Conservation (phyloP, 768 basidiomycete species). For the Russula dissimulans region DNA sequence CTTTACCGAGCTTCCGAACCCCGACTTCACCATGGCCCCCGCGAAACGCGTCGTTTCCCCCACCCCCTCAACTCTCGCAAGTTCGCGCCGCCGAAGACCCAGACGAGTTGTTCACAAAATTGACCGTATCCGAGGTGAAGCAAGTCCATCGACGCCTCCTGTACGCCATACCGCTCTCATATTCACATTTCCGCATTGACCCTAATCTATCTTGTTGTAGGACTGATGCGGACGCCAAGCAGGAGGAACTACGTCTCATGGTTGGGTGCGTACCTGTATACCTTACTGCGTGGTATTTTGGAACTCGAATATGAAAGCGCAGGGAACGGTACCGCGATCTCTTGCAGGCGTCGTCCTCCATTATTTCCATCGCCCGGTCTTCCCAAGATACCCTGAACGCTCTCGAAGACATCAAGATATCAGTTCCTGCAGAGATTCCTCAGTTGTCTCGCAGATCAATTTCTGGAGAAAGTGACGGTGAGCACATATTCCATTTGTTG, state of each 20-base stretch:
- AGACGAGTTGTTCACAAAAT: conserved; percentile 65
- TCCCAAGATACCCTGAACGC: conserved; percentile 56
- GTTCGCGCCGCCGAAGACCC: conserved; percentile 35
- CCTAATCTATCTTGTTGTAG: conserved; percentile 4
- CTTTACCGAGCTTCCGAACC: conserved; percentile 5
- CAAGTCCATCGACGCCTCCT: conserved; percentile 56
- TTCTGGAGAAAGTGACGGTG: conserved; percentile 17
- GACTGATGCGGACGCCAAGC: conserved; percentile 72
- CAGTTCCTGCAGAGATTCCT: conserved; percentile 31
- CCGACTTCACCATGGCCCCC: conserved; percentile 17
- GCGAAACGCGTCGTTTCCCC: conserved; percentile 3
- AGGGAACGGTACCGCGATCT: conserved; percentile 89
- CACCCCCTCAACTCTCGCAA: neutral
- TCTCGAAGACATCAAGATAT: conserved; percentile 50
- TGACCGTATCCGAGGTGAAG: conserved; percentile 65
- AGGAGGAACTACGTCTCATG: conserved; percentile 82
- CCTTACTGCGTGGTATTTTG: conserved; percentile 9
- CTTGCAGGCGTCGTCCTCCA: conserved; percentile 77
- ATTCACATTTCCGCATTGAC: neutral
- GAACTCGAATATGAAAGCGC: conserved; percentile 43
- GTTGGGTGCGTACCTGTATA: conserved; percentile 63
- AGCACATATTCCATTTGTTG: neutral
- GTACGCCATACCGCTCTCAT: conserved; percentile 30
- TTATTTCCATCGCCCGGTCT: conserved; percentile 65
- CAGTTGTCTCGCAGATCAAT: conserved; percentile 1